Percentiles rank a stretch among this genome's conserved stretches.
phyloP scores from a whole-genome alignment of 2,329 filamentous ascomycete species.

The Aspergillus sclerotialis region DNA sequence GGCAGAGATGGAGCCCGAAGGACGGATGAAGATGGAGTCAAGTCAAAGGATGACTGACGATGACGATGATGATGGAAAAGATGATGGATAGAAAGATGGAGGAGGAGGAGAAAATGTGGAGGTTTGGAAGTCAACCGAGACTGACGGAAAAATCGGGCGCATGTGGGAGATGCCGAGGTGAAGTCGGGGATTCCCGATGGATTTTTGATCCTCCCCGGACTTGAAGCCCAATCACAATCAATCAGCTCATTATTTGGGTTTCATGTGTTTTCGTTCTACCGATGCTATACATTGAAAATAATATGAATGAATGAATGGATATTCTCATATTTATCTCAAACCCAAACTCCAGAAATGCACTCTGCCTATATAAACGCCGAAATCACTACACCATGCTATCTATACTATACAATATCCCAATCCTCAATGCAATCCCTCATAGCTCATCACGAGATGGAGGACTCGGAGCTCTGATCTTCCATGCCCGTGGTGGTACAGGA shows the following conservation, averaged over 20 bases:
- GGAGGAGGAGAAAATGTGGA: constrained; percentile 10
- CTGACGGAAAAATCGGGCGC: constrained; percentile 7
- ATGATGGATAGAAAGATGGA: constrained; percentile 4
- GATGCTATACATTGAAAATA: too few relatives aligned
- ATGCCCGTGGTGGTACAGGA: constrained; percentile 50
- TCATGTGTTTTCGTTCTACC: neutral
- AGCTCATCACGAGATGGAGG: constrained; percentile 35
- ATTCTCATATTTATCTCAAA: too few relatives aligned
- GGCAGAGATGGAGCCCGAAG: constrained; percentile 4
- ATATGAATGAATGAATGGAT: too few relatives aligned
- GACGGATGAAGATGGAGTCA: constrained; percentile 7
- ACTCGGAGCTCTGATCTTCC: constrained; percentile 45
- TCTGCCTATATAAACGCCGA: neutral
- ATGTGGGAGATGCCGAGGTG: constrained; percentile 17
- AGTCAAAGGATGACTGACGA: constrained; percentile 6
- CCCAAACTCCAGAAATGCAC: neutral
- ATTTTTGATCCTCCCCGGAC: too few relatives aligned
- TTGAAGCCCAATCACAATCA: too few relatives aligned
- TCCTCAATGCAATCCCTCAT: constrained; percentile 12
- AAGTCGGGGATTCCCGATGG: constrained; percentile 7
- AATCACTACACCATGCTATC: neutral
- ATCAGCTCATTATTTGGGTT: neutral
- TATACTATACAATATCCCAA: neutral
- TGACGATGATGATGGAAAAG: constrained; percentile 7
- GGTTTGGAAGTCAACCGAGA: constrained; percentile 5